Evolutionary conservation across 129 eudicot genomes (phyloP).

Genomic region (Arctium minus): DNA sequence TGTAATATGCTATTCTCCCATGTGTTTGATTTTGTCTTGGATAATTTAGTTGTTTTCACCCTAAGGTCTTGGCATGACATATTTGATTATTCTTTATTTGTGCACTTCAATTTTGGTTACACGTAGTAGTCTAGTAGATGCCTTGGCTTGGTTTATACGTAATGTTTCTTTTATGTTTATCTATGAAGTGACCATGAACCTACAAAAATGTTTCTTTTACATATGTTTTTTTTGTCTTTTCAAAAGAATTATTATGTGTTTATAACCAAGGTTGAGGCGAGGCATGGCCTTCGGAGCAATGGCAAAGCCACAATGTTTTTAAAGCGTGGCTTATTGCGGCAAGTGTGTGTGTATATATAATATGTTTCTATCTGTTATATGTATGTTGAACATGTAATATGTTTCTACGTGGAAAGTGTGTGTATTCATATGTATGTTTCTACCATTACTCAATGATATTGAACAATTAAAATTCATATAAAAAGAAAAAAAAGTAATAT

Average conservation of each 20-base stretch:
- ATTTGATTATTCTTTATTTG: background rate
- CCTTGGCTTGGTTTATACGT: background rate
- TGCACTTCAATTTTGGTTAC: background rate
- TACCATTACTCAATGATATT: background rate
- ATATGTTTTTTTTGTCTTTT: no score
- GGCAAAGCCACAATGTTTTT: background rate
- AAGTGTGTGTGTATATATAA: background rate
- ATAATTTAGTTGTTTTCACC: background rate
- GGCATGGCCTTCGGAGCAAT: background rate
- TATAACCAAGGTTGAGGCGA: background rate
- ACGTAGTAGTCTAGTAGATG: background rate
- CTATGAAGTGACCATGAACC: background rate
- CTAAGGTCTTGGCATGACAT: background rate
- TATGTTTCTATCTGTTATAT: background rate
- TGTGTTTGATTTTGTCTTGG: background rate
- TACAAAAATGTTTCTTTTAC: no score
- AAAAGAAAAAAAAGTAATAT: no score
- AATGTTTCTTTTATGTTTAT: no score
- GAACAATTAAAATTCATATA: background rate
- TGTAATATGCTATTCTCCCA: background rate
- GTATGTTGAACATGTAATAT: background rate
- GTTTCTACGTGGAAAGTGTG: background rate
- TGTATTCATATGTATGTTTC: background rate
- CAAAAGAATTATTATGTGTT: background rate
- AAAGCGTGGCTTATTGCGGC: background rate